Percentiles rank a stretch among this genome's conserved stretches.
Conservation (phyloP, 2,329 filamentous ascomycete species). For the Cryphonectria naterciae region DNA sequence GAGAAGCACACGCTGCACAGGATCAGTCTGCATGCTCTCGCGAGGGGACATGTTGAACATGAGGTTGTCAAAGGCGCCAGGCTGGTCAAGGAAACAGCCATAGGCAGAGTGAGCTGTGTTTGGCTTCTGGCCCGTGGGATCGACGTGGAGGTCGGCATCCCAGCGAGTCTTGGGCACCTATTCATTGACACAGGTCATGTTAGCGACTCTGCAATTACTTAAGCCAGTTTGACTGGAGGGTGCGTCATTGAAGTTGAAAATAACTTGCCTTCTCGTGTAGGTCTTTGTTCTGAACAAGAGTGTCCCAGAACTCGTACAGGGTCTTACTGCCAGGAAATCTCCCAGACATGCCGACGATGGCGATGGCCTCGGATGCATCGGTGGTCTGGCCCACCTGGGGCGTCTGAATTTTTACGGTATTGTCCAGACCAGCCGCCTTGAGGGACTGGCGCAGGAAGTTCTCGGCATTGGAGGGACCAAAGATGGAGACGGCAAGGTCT, state of each 20-base stretch:
- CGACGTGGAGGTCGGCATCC: constrained; percentile 8
- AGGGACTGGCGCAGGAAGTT: not conserved
- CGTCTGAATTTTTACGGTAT: not conserved
- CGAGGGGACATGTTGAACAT: constrained; percentile 6
- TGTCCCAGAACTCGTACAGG: not conserved
- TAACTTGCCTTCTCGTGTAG: not conserved
- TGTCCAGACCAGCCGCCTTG: not conserved
- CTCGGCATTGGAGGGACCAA: not conserved
- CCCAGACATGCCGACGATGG: constrained; percentile 11
- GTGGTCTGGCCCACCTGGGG: not conserved
- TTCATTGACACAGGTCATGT: not conserved
- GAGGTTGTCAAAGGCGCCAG: constrained; percentile 2
- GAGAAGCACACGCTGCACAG: constrained; percentile 6
- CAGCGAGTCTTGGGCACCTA: constrained; percentile 7
- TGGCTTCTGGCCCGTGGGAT: constrained; percentile 2
- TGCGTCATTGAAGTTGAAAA: not conserved
- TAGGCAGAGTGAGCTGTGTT: not conserved
- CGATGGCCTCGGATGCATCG: not conserved
- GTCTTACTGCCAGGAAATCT: not conserved
- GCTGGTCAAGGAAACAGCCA: constrained; percentile 4
- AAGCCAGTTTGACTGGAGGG: too few species aligned
- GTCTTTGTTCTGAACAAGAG: not conserved
- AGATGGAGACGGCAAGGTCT: not conserved
- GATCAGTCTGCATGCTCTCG: constrained; percentile 9
- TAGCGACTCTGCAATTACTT: not conserved